Conservation (phyloP, 129 eudicot species). For the Escallonia herrerae region DNA sequence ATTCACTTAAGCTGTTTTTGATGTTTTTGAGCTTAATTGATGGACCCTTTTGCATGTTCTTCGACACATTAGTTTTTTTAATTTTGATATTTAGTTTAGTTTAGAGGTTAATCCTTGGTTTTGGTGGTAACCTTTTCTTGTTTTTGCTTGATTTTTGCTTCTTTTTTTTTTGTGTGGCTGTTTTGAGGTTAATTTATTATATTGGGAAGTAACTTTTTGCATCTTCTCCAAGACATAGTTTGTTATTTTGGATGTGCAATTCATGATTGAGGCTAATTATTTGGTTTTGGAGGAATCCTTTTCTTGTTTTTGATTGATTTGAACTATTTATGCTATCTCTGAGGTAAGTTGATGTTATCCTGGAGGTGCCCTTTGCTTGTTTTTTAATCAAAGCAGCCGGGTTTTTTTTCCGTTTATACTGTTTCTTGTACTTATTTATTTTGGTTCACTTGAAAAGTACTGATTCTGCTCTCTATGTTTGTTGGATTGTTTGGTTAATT, state of each 20-base stretch:
- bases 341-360: background rate
- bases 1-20: constrained; percentile 1
- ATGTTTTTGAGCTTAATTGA: constrained; percentile 10
- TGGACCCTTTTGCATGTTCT: background rate
- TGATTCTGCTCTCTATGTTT: too few species aligned
- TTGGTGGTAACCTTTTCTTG: constrained; percentile 5
- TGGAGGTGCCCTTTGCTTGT: background rate
- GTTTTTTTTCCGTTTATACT: too few species aligned
- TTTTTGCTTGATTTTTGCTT: constrained; percentile 5
- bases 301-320: background rate
- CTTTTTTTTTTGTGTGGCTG: background rate
- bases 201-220: background rate
- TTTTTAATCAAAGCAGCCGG: too few species aligned
- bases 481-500: too few species aligned
- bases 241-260: too few species aligned
- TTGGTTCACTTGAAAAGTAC: too few species aligned
- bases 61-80: too few species aligned
- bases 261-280: background rate
- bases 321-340: background rate
- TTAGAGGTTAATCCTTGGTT: background rate
- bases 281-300: background rate
- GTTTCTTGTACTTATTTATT: too few species aligned
- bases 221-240: too few species aligned
- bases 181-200: background rate
- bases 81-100: too few species aligned